A percentile compares a stretch with the other conserved stretches of the same genome.
These are phyloP conservation scores for Thraustotheca clavata DNA, from an alignment of 352 stramenopile genomes.

Conservation along the genomic window DNA sequence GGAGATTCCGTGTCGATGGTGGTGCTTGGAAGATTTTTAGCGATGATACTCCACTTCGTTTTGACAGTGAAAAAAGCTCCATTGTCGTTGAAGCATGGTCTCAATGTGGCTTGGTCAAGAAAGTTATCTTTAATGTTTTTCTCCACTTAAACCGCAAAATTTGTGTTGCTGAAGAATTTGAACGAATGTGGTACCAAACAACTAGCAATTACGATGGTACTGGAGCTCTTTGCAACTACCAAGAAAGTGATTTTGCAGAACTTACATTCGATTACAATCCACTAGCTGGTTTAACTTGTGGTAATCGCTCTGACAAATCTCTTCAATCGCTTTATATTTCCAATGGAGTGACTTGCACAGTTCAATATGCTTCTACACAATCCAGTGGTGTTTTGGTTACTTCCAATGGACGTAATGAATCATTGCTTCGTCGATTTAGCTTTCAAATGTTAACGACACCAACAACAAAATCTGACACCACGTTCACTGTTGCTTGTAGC, in stretches of 20 bases:
- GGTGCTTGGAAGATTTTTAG: slow-evolving; percentile 1
- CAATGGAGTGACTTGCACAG: slow-evolving; percentile 30
- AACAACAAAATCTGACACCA: slow-evolving; percentile 31
- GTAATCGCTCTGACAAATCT: slow-evolving; percentile 28
- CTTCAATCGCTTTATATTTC: slow-evolving; percentile 29
- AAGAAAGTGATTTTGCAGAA: slow-evolving; percentile 51
- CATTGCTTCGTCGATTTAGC: slow-evolving; percentile 47
- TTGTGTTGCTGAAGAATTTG: slow-evolving; percentile 42
- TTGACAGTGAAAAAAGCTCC: not conserved
- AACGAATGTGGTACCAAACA: slow-evolving; percentile 63
- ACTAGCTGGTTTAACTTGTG: slow-evolving; percentile 34
- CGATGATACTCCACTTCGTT: slow-evolving; percentile 1
- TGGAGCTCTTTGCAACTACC: slow-evolving; percentile 38
- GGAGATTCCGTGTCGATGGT: slow-evolving; percentile 46
- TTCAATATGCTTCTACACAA: slow-evolving; percentile 21
- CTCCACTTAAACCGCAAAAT: slow-evolving; percentile 41
- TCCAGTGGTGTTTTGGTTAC: not conserved
- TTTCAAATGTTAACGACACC: slow-evolving; percentile 40
- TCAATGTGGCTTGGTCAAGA: slow-evolving; percentile 38
- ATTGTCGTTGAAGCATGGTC: slow-evolving; percentile 47
- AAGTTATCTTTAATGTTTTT: slow-evolving; percentile 40
- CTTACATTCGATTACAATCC: slow-evolving; percentile 56
- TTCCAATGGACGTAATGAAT: slow-evolving; percentile 4
- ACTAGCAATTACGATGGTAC: slow-evolving; percentile 24
- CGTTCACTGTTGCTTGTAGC: slow-evolving; percentile 37